These are phyloP conservation scores for Flaveria linearis DNA, from an alignment of 129 eudicot species.

Conservation along the genomic window DNA sequence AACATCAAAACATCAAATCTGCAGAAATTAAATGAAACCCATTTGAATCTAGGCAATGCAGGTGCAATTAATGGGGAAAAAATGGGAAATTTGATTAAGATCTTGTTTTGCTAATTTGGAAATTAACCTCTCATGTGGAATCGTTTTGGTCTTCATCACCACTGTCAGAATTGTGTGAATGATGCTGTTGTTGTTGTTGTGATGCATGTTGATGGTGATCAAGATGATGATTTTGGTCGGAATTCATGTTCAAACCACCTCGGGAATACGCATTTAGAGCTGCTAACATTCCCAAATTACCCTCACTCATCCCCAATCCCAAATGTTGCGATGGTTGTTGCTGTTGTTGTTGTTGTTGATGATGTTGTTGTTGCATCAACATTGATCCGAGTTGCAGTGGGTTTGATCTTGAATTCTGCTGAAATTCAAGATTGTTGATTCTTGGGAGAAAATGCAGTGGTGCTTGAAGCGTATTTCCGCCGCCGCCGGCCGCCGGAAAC, in stretches of 20 bases:
- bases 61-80: conserved; percentile 13
- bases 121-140: conserved; percentile 47
- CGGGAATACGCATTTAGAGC: conserved; percentile 73
- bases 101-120: conserved; percentile 29
- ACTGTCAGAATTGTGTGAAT: conserved; percentile 66
- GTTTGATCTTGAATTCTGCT: conserved; percentile 53
- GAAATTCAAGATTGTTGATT: conserved; percentile 63
- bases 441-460: conserved; percentile 71
- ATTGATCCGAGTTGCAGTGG: conserved; percentile 69
- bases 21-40: conserved; percentile 33
- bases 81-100: conserved; percentile 21
- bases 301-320: conserved; percentile 70
- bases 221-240: conserved; percentile 54
- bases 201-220: conserved; percentile 45
- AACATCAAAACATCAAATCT: conserved; percentile 42
- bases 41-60: conserved; percentile 20
- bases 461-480: conserved; percentile 50
- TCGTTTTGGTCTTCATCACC: conserved; percentile 73
- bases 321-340: conserved; percentile 71
- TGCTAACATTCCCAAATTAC: conserved; percentile 81
- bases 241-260: conserved; percentile 67
- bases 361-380: conserved; percentile 61
- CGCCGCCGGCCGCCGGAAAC: conserved; percentile 42
- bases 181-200: conserved; percentile 59
- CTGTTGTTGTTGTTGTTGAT: conserved; percentile 33